phyloP scores from a whole-genome alignment of 352 stramenopile genomes.

The Phytophthora pluvialis region DNA sequence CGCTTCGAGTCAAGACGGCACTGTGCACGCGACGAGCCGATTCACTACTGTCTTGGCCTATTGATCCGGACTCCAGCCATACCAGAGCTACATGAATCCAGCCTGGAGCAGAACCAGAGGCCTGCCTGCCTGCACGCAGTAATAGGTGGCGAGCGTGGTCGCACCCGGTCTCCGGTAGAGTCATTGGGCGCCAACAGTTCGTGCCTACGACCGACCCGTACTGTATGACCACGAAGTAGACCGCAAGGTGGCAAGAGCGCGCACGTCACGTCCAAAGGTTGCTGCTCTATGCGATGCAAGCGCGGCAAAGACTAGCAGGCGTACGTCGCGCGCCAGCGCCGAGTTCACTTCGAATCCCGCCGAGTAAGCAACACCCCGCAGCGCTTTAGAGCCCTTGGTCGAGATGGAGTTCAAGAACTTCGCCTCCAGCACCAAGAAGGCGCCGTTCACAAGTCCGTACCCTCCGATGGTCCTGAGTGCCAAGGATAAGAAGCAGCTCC shows the following conservation, averaged over 20 bases:
- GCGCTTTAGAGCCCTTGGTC: too few species aligned
- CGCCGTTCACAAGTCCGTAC: conserved; percentile 32
- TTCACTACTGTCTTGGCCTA: conserved; percentile 20
- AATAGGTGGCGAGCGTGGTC: conserved; percentile 13
- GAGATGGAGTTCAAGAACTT: conserved; percentile 40
- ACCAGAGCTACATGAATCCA: too few species aligned
- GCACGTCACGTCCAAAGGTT: background rate
- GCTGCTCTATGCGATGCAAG: too few species aligned
- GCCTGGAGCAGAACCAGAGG: too few species aligned
- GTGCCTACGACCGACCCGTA: background rate
- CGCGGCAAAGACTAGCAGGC: background rate
- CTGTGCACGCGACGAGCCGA: background rate
- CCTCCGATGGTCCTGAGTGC: conserved; percentile 22
- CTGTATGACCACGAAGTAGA: conserved; percentile 15
- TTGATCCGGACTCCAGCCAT: background rate
- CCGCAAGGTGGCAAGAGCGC: conserved; percentile 1
- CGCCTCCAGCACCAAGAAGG: conserved; percentile 28
- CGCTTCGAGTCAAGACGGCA: background rate
- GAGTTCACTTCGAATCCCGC: conserved; percentile 20
- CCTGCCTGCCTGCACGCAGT: conserved; percentile 10
- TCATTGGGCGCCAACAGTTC: conserved; percentile 6
- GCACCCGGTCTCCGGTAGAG: conserved; percentile 24
- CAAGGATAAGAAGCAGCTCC: conserved; percentile 33
- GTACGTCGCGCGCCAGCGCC: background rate
- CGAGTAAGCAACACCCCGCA: conserved; percentile 9